Conservation (phyloP, 2,329 filamentous ascomycete species). For the Penicillium oxalicum region DNA sequence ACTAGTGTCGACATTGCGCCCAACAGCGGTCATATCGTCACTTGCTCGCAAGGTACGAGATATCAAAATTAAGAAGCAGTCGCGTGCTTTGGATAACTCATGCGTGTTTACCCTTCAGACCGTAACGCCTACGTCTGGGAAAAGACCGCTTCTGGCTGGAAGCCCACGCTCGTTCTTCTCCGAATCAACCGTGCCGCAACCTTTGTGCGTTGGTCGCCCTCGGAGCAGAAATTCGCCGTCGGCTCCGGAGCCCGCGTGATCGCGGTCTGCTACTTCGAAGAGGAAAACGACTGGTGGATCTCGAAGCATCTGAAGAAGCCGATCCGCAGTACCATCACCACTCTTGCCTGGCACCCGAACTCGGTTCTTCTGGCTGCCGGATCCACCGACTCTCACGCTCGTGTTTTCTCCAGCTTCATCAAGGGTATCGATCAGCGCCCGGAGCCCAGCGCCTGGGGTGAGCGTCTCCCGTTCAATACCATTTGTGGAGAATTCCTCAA, state of each 20-base stretch:
- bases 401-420: slow-evolving; percentile 92
- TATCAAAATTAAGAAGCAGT: background rate
- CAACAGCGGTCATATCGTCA: slow-evolving; percentile 85
- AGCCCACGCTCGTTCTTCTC: slow-evolving; percentile 91
- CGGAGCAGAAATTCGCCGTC: slow-evolving; percentile 94
- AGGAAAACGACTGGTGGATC: slow-evolving; percentile 99
- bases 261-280: slow-evolving; percentile 96
- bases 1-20: slow-evolving; percentile 95
- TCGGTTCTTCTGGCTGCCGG: slow-evolving; percentile 90
- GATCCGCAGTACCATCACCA: slow-evolving; percentile 93
- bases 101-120: slow-evolving; percentile 49
- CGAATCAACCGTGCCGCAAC: slow-evolving; percentile 96
- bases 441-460: slow-evolving; percentile 85
- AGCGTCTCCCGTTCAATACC: slow-evolving; percentile 94
- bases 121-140: slow-evolving; percentile 99
- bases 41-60: slow-evolving; percentile 78
- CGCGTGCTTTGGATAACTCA: background rate
- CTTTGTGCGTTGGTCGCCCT: slow-evolving; percentile 94
- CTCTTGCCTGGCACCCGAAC: slow-evolving; percentile 94
- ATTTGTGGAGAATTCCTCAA: slow-evolving; percentile 96
- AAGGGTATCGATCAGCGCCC: slow-evolving; percentile 87
- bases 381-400: slow-evolving; percentile 92
- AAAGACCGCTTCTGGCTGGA: slow-evolving; percentile 84
- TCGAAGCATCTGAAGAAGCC: slow-evolving; percentile 99
- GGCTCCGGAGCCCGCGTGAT: slow-evolving; percentile 94